Conservation (phyloP, 768 basidiomycete genomes). For the Amanita jacksonii region DNA sequence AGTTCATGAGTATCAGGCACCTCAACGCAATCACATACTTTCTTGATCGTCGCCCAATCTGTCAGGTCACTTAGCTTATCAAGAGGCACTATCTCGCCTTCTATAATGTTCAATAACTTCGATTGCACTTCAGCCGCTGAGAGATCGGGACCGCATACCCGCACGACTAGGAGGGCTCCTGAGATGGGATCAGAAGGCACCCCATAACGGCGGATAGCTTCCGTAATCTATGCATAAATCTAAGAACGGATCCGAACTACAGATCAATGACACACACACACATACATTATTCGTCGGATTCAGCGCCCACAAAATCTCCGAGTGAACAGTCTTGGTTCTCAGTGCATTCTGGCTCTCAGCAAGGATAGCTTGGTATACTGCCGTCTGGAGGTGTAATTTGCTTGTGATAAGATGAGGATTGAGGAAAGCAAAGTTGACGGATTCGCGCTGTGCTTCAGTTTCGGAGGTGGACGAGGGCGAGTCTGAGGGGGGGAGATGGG, state of each 20-base stretch:
- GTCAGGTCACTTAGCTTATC: slow-evolving; percentile 36
- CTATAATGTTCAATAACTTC: slow-evolving; percentile 49
- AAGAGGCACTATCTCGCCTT: slow-evolving; percentile 45
- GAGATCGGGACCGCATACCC: slow-evolving; percentile 37
- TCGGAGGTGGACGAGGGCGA: neutral
- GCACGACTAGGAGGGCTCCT: slow-evolving; percentile 61
- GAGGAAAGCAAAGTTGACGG: slow-evolving; percentile 88
- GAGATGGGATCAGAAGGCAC: slow-evolving; percentile 47
- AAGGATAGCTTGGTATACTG: slow-evolving; percentile 73
- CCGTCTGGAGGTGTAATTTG: slow-evolving; percentile 70
- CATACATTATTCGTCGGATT: slow-evolving; percentile 81
- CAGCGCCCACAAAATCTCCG: slow-evolving; percentile 81
- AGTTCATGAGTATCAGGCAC: neutral
- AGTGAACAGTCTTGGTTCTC: slow-evolving; percentile 82
- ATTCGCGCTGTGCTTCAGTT: slow-evolving; percentile 61
- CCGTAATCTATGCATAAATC: slow-evolving; percentile 86
- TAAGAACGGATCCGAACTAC: no score
- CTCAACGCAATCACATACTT: slow-evolving; percentile 34
- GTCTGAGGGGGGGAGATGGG: neutral
- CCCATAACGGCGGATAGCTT: slow-evolving; percentile 81
- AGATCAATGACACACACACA: neutral
- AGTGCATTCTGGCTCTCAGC: slow-evolving; percentile 49
- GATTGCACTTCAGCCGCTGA: slow-evolving; percentile 29
- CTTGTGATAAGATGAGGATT: slow-evolving; percentile 81
- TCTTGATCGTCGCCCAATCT: slow-evolving; percentile 67